Percentiles rank a stretch among this genome's conserved stretches.
phyloP scores from a whole-genome alignment of 1,284 basidiomycete genomes.

The Inonotus obliquus region DNA sequence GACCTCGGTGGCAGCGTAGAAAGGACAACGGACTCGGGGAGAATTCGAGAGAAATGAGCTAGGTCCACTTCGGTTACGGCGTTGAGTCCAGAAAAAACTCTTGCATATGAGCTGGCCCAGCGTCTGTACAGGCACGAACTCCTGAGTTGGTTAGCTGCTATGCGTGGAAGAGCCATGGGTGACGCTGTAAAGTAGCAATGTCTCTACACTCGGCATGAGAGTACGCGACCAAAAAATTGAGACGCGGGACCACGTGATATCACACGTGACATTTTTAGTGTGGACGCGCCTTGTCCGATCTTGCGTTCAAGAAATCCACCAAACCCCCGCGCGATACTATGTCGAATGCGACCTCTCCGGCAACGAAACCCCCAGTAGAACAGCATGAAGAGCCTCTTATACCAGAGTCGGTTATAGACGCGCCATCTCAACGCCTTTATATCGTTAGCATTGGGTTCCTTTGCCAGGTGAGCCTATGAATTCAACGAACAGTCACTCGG shows the following conservation, averaged over 20 bases:
- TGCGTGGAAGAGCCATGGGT: conserved; percentile 8
- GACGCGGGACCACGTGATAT: background rate
- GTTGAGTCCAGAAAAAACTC: conserved; percentile 28
- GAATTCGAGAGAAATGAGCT: conserved; percentile 56
- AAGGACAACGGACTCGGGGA: conserved; percentile 55
- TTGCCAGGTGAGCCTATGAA: conserved; percentile 35
- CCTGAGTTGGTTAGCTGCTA: conserved; percentile 5
- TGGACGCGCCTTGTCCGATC: background rate
- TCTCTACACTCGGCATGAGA: background rate
- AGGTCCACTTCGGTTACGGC: conserved; percentile 53
- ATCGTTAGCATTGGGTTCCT: conserved; percentile 39
- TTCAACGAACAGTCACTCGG: background rate
- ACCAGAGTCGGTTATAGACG: conserved; percentile 13
- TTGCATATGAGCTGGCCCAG: conserved; percentile 8
- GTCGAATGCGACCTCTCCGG: conserved; percentile 5
- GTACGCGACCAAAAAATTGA: background rate
- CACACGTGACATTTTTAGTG: background rate
- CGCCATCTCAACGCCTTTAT: conserved; percentile 30
- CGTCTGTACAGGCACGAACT: background rate
- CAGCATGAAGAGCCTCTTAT: conserved; percentile 9
- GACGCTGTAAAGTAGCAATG: background rate
- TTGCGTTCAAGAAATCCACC: background rate
- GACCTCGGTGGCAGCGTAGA: conserved; percentile 55
- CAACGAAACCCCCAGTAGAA: background rate
- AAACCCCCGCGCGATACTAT: background rate